Evolutionary conservation across 2,329 filamentous ascomycete genomes (phyloP), one percentile per base, ranked within the genome.

Genomic region (Diaporthe helianthi): DNA sequence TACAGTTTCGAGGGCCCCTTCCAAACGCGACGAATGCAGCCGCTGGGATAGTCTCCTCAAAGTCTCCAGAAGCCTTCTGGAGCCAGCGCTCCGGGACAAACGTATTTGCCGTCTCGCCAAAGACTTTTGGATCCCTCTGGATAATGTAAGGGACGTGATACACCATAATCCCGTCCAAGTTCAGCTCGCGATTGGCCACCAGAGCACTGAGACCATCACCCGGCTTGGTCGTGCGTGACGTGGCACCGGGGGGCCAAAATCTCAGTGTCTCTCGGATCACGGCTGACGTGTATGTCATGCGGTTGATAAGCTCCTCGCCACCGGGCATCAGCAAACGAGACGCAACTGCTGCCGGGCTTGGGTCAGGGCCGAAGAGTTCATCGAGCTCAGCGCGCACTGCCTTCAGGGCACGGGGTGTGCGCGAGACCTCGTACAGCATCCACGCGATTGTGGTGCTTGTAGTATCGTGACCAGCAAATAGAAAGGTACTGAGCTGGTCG

Each of bases 71-170:
- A 13, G 72, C 71, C 0, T 65, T 53, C 15, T 36, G 65, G 2
- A 75, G 71, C 77, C 78, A 81, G 6, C 79, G 74, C 71, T 81
- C 79, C 0, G 79, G 79, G 1, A 74, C 73, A 67, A 76, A 80
- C 66, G 69, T 72, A 47, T 76, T 72, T 29, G 66, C 76, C 15
- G 69, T 76, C 0, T 70, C 72, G 26, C 77, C 77, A 71, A 72
- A 78, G 22, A 74, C 71, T 1, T 12, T 66, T 13, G 68, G 71
- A 53, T 76, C 75, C 52, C 75, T 73, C 36, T 79, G 78, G 49
- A 76, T 76, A 10, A 76, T 54, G 13, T 71, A 69, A 4, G 72
- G 51, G 58, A 73, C 74, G 51, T 73, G 69, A 69, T 77, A 78
- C 26, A 80, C 69, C 31, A 78, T 67, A 44, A 74, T 58, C 1